Evolutionary conservation across 2,329 filamentous ascomycete species (phyloP).

Genomic region (Penicillium brasilianum): DNA sequence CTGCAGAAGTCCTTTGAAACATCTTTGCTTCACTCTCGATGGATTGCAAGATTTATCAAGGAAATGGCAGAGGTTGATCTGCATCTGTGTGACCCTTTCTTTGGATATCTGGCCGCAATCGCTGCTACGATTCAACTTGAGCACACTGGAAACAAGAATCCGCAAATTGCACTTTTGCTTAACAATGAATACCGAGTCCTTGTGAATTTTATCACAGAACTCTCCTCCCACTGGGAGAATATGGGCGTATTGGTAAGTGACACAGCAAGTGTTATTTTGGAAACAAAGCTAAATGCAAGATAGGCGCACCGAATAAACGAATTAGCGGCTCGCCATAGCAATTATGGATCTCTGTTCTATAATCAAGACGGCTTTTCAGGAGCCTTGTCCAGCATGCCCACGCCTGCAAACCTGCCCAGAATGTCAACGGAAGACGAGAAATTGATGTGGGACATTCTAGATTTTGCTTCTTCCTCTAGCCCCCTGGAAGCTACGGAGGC

Average conservation of each 20-base stretch:
- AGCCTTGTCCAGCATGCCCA: conserved; percentile 32
- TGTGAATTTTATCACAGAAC: conserved; percentile 28
- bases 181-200: conserved; percentile 32
- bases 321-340: conserved; percentile 29
- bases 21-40: conserved; percentile 35
- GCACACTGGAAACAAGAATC: conserved; percentile 34
- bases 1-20: conserved; percentile 37
- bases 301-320: conserved; percentile 29
- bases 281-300: not conserved
- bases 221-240: conserved; percentile 30
- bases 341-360: conserved; percentile 33
- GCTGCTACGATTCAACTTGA: conserved; percentile 38
- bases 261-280: no score
- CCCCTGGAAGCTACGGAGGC: not conserved
- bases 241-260: conserved; percentile 29
- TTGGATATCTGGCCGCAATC: conserved; percentile 35
- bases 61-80: conserved; percentile 34
- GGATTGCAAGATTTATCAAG: conserved; percentile 33
- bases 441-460: conserved; percentile 36
- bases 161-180: conserved; percentile 29
- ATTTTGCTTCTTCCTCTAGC: conserved; percentile 27
- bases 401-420: conserved; percentile 30
- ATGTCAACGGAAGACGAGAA: conserved; percentile 33
- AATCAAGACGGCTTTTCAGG: conserved; percentile 34
- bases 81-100: conserved; percentile 32